phyloP scores from a whole-genome alignment of 225 moss, liverwort and hornwort genomes.

The Neckera pumila region DNA sequence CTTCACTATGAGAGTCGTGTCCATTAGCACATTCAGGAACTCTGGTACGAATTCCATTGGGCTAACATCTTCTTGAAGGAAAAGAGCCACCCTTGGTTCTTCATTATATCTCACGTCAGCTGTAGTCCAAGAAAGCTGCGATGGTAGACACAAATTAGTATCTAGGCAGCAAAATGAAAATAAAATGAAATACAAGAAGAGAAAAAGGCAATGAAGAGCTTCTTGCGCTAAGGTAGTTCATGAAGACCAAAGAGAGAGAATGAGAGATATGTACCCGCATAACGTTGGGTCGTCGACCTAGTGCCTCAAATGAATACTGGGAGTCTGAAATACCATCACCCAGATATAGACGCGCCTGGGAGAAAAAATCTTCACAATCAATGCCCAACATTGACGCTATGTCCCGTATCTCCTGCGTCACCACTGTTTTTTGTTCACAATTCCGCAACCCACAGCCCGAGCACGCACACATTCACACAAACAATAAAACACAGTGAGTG shows the following conservation, averaged over 20 bases:
- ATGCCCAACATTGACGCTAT: slow-evolving; percentile 11
- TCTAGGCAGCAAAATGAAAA: neutral
- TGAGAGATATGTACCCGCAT: slow-evolving; percentile 29
- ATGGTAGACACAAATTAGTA: neutral
- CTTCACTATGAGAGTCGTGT: slow-evolving; percentile 13
- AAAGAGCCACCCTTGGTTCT: slow-evolving; percentile 9
- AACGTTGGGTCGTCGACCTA: neutral
- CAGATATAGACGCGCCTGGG: slow-evolving; percentile 13
- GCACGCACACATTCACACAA: neutral
- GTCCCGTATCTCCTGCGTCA: slow-evolving; percentile 14
- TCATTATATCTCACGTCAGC: slow-evolving; percentile 1
- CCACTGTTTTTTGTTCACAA: slow-evolving; percentile 14
- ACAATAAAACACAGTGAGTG: neutral
- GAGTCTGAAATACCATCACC: slow-evolving; percentile 8
- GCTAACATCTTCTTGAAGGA: slow-evolving; percentile 3
- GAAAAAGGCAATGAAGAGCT: neutral
- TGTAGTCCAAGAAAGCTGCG: slow-evolving; percentile 44
- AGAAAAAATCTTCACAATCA: slow-evolving; percentile 15
- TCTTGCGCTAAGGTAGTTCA: neutral
- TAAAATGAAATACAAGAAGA: neutral
- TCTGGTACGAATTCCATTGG: slow-evolving; percentile 19
- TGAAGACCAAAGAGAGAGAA: neutral
- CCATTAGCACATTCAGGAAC: slow-evolving; percentile 25
- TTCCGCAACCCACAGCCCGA: neutral
- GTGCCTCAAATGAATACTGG: slow-evolving; percentile 16